Percentiles rank a stretch among this genome's conserved stretches.
Evolutionary conservation across 78 protist genomes (phyloP).

Genomic region (Paulinella micropora): DNA sequence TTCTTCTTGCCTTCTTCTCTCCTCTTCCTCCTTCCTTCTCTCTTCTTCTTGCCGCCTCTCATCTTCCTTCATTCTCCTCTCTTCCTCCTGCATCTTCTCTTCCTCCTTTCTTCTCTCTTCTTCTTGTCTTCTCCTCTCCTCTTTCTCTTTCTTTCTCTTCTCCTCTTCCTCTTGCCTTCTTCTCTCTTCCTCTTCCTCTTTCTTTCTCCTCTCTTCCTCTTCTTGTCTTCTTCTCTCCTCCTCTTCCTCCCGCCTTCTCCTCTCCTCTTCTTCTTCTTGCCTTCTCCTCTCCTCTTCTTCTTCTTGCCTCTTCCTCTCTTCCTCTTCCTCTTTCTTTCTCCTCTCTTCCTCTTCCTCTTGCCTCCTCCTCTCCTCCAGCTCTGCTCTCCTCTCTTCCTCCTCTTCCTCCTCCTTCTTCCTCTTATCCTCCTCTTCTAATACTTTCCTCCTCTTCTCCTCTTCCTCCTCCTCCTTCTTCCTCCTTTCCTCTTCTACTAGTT

Average conservation of each 20-base stretch:
- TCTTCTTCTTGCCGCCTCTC: too few species aligned
- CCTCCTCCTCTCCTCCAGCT: not conserved
- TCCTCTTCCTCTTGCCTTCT: too few species aligned
- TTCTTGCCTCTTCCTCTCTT: too few species aligned
- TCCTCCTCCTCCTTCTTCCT: not conserved
- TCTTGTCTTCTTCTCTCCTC: too few species aligned
- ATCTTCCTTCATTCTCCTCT: too few species aligned
- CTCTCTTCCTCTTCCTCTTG: too few species aligned
- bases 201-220: not conserved
- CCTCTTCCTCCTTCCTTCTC: not conserved
- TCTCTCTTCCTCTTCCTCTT: not conserved
- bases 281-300: not conserved
- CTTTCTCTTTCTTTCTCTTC: not conserved
- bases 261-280: not conserved
- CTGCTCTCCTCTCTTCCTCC: not conserved
- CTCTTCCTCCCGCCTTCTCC: too few species aligned
- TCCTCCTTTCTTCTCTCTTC: not conserved
- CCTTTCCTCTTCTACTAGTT: not conserved
- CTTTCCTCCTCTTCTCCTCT: not conserved
- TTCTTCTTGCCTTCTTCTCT: not conserved
- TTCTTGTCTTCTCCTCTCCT: too few species aligned
- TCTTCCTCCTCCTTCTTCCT: not conserved
- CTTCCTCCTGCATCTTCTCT: too few species aligned
- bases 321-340: not conserved
- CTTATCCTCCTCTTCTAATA: not conserved